phyloP scores from a whole-genome alignment of 1,284 basidiomycete species.

The Wolfiporia cocos region DNA sequence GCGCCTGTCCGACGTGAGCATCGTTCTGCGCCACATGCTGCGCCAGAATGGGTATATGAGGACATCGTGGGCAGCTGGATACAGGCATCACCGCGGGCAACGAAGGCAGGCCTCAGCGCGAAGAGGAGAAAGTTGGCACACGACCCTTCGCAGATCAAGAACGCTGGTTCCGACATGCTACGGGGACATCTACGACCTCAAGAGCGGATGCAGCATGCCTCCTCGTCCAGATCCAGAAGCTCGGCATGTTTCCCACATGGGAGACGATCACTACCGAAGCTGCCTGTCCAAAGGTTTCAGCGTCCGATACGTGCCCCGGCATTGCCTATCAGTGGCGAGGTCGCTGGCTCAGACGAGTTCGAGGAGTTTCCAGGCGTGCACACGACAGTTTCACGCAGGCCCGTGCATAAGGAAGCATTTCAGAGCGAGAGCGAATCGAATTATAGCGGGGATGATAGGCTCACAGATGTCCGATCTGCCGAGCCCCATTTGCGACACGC shows the following conservation, averaged over 20 bases:
- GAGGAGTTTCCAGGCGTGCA: background rate
- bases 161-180: slow-evolving; percentile 1
- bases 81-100: slow-evolving; percentile 24
- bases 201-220: too few relatives aligned
- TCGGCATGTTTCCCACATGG: too few relatives aligned
- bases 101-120: slow-evolving; percentile 3
- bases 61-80: slow-evolving; percentile 38
- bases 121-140: background rate
- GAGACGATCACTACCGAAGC: background rate
- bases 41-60: slow-evolving; percentile 38
- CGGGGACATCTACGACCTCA: too few relatives aligned
- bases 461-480: too few relatives aligned
- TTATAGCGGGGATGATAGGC: too few relatives aligned
- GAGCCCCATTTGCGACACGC: too few relatives aligned
- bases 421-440: too few relatives aligned
- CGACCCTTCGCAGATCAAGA: background rate
- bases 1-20: too few relatives aligned
- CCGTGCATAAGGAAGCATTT: background rate
- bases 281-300: background rate
- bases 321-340: background rate
- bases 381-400: background rate
- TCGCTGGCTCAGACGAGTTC: background rate
- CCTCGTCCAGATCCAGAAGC: too few relatives aligned
- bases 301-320: background rate
- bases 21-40: too few relatives aligned